Evolutionary conservation across 2,329 filamentous ascomycete genomes (phyloP).

Genomic region (Ilyonectria mors-panacis): DNA sequence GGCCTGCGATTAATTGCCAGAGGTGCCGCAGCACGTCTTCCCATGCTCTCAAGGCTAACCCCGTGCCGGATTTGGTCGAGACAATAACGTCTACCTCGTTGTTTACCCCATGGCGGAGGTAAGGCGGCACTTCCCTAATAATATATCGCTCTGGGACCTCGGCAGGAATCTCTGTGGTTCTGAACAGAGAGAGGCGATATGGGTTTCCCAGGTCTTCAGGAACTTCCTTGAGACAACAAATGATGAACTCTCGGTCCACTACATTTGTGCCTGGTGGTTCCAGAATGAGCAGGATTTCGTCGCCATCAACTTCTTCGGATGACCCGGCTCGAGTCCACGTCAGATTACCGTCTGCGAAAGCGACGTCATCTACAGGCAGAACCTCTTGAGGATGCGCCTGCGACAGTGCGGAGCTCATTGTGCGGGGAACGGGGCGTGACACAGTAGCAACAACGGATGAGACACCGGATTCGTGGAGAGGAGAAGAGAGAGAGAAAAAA

Average conservation of each 20-base stretch:
- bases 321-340: conserved; percentile 45
- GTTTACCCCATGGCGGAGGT: conserved; percentile 49
- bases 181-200: conserved; percentile 48
- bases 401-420: conserved; percentile 28
- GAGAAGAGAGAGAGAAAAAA: background rate
- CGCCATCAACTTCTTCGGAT: conserved; percentile 35
- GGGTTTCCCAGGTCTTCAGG: conserved; percentile 44
- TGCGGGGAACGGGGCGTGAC: conserved; percentile 4
- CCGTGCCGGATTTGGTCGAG: conserved; percentile 76
- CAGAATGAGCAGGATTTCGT: conserved; percentile 51
- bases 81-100: conserved; percentile 73
- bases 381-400: conserved; percentile 5
- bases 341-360: conserved; percentile 43
- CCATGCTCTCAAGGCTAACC: conserved; percentile 70
- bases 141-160: conserved; percentile 56
- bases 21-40: conserved; percentile 69
- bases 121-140: conserved; percentile 55
- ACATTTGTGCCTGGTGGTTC: conserved; percentile 15
- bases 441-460: background rate
- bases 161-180: conserved; percentile 53
- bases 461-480: background rate
- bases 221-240: conserved; percentile 58
- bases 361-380: conserved; percentile 37
- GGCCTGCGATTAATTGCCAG: conserved; percentile 58
- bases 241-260: conserved; percentile 37